Evolutionary conservation across 805 yeast species (phyloP).

Genomic region (Wickerhamomyces bovis): DNA sequence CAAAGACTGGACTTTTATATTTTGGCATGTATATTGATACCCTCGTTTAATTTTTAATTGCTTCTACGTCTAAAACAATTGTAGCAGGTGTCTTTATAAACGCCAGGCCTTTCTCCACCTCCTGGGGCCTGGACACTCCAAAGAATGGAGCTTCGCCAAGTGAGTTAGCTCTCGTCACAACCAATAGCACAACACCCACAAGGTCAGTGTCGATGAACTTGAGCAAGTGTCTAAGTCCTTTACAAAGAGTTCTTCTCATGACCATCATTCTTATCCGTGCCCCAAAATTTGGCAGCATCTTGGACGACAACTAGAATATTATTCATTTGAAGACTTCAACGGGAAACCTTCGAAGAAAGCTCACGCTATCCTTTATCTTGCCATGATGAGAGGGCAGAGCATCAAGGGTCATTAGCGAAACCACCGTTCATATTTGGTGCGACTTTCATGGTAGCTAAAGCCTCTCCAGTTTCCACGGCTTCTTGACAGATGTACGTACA

Average conservation of each 20-base stretch:
- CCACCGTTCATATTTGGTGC: too few species aligned
- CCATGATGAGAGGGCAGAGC: too few species aligned
- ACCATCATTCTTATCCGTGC: constrained; percentile 31
- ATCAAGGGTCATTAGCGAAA: too few species aligned
- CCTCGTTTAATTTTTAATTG: neutral
- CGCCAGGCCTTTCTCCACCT: too few species aligned
- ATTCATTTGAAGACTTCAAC: constrained; percentile 25
- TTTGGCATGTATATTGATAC: neutral
- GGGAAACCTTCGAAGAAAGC: constrained; percentile 35
- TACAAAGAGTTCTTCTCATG: constrained; percentile 34
- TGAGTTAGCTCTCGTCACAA: too few species aligned
- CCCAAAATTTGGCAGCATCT: constrained; percentile 24
- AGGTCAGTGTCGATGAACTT: constrained; percentile 43
- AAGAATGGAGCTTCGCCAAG: too few species aligned
- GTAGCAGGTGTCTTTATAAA: neutral
- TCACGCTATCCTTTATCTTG: neutral
- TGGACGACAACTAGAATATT: constrained; percentile 13
- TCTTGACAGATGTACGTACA: too few species aligned
- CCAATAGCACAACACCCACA: too few species aligned
- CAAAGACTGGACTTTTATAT: neutral
- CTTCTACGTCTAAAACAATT: neutral
- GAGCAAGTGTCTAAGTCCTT: constrained; percentile 35
- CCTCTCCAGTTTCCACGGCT: too few species aligned
- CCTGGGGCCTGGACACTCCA: too few species aligned
- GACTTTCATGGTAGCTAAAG: too few species aligned